Conservation (phyloP, 805 yeast species). For the Monosporozyma yasuniensis region DNA sequence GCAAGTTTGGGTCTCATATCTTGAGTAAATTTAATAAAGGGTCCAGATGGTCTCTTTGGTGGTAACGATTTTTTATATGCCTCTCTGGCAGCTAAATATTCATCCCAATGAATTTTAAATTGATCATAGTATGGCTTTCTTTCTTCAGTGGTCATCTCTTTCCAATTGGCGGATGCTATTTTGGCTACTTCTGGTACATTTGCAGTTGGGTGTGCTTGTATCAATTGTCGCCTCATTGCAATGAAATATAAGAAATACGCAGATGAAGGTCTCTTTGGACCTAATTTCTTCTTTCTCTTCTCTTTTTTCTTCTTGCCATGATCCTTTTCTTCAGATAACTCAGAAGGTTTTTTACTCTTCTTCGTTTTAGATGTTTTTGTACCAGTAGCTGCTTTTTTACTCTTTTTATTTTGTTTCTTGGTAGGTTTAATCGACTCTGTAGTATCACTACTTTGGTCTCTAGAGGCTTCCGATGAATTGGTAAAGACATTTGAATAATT, state of each 20-base stretch:
- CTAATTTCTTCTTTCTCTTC: constrained; percentile 30
- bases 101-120: constrained; percentile 30
- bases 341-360: neutral
- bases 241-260: constrained; percentile 31
- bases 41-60: constrained; percentile 33
- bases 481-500: neutral
- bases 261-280: constrained; percentile 33
- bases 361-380: constrained; percentile 3
- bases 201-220: constrained; percentile 29
- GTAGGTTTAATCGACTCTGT: neutral
- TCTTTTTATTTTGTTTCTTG: neutral
- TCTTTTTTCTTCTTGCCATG: neutral
- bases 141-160: constrained; percentile 60
- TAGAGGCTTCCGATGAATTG: neutral
- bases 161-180: constrained; percentile 87
- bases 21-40: constrained; percentile 30
- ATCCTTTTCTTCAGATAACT: neutral
- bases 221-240: constrained; percentile 26
- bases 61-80: constrained; percentile 30
- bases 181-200: constrained; percentile 38
- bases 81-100: constrained; percentile 28
- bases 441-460: neutral
- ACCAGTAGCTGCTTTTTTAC: neutral
- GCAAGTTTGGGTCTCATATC: constrained; percentile 28
- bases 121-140: constrained; percentile 72